Conservation (phyloP, 176 grass and related monocot genomes). For the Bolboschoenus planiculmis region DNA sequence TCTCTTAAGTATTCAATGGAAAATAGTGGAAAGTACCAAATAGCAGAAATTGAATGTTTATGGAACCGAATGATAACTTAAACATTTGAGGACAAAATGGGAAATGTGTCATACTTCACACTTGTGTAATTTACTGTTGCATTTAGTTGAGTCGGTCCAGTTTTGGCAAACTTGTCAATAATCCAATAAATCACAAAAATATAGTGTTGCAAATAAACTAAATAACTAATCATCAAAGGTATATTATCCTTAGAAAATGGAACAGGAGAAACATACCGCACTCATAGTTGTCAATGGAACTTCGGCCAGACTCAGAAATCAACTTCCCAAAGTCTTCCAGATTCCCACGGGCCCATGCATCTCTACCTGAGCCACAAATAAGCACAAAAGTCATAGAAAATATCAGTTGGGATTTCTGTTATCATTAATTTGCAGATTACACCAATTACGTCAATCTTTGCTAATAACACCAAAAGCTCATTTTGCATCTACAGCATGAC, state of each 20-base stretch:
- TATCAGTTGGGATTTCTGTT: neutral
- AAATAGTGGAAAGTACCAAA: neutral
- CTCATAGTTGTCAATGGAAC: conserved; percentile 90
- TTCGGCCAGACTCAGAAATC: conserved; percentile 66
- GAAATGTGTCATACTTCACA: too few species aligned
- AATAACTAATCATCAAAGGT: neutral
- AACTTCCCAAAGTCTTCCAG: conserved; percentile 67
- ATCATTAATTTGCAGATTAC: conserved; percentile 3
- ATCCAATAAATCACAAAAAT: neutral
- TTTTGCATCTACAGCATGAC: neutral
- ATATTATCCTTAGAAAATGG: neutral
- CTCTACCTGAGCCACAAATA: conserved; percentile 37
- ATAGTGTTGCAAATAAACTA: neutral
- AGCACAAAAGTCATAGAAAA: neutral
- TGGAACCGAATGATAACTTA: neutral
- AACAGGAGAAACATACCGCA: conserved; percentile 48
- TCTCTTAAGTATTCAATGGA: neutral
- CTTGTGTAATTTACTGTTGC: neutral
- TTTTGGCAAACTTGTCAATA: neutral
- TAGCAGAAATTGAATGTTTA: neutral
- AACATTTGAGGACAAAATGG: neutral
- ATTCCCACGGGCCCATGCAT: conserved; percentile 67
- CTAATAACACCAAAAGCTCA: neutral
- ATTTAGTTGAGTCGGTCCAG: neutral
- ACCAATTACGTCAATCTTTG: neutral